Evolutionary conservation across 108 stramenopile species (phyloP), one percentile per base, ranked within the genome.

Genomic region (Nitzschia putrida): DNA sequence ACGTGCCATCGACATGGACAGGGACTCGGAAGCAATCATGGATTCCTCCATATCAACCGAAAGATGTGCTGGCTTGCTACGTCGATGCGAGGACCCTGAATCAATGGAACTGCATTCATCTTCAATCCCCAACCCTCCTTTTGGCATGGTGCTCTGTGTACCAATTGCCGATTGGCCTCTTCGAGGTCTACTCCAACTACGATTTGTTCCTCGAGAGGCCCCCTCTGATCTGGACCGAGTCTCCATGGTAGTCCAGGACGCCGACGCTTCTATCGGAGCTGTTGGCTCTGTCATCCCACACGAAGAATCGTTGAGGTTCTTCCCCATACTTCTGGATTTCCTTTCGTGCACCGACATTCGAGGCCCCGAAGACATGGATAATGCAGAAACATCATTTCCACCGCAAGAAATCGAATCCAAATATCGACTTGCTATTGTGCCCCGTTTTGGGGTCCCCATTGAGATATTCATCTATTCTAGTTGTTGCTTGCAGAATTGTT

Each of bases 371-470:
- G 44, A 14, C 37, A 45, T 47, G 61, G 44, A 18, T n/a, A 55
- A 29, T 21, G 52, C 43, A 23, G 71, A 53, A 21, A 61, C 22
- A 52, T 61, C 42, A 7, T 72, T 24, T 1, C 55, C 53, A 38
- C 53, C 53, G 34, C 66, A 72, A 23, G 63, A 56, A 43, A 73
- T 56, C 11, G 72, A 63, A 8, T 74, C 47, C 57, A 74, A 41
- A 23, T 74, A 74, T 56, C 64, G 58, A 54, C 57, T 58, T n/a
- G 74, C 66, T 16, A 75, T 66, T 29, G 54, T 56, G 12, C 65
- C 52, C 25, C 58, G 12, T 25, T 6, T 56, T 24, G 55, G 55
- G 1, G 25, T 56, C 49, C n/a, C 49, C 49, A 5, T 4, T 2
- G 18, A 20, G 1, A 3, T 20, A 50, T n/a, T 50, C 18, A 50